Conservation (phyloP, 169 alveolate species). For the Eimeria brunetti region DNA sequence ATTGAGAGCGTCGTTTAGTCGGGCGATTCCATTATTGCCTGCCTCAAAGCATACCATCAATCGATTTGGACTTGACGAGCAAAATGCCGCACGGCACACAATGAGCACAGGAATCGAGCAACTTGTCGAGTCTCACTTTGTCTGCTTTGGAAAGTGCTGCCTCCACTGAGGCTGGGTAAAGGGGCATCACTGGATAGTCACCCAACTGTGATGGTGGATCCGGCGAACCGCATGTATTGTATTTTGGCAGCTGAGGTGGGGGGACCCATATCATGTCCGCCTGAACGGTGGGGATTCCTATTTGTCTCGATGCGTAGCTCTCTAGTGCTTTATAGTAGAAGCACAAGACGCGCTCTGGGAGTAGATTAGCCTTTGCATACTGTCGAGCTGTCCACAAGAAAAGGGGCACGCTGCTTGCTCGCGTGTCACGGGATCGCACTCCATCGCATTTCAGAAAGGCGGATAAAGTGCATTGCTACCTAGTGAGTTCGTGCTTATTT, state of each 20-base stretch:
- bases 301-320: constrained; percentile 67
- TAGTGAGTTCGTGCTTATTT: background rate
- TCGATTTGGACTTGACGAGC: background rate
- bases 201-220: constrained; percentile 16
- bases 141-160: constrained; percentile 8
- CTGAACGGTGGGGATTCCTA: constrained; percentile 38
- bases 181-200: constrained; percentile 64
- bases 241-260: constrained; percentile 32
- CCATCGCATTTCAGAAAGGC: background rate
- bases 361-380: constrained; percentile 53
- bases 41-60: background rate
- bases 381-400: constrained; percentile 51
- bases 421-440: background rate
- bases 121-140: constrained; percentile 5
- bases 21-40: background rate
- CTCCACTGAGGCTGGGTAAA: constrained; percentile 47
- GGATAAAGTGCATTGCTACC: background rate
- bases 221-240: constrained; percentile 61
- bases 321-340: constrained; percentile 71
- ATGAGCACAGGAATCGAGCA: background rate
- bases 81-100: background rate
- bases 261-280: constrained; percentile 78
- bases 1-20: background rate
- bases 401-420: background rate
- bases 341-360: constrained; percentile 74